Evolutionary conservation across 1,284 basidiomycete species (phyloP), one percentile per base, ranked within the genome.

Genomic region (Cystobasidium sp.): DNA sequence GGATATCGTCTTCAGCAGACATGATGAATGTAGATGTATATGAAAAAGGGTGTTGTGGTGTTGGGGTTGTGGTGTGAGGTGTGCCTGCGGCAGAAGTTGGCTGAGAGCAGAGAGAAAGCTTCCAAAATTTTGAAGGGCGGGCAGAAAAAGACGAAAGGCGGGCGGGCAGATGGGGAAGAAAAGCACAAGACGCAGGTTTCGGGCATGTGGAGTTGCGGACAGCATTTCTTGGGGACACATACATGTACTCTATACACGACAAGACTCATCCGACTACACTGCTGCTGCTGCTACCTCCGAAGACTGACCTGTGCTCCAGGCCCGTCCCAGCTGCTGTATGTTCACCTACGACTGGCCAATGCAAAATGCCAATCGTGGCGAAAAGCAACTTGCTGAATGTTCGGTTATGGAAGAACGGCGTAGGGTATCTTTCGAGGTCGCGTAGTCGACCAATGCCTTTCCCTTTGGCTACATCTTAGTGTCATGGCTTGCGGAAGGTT

Each of bases 1-100:
- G 70, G 53, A 73, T 71, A 71, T 71, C 69, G 61, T 71, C 69
- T 59, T 71, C 69, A 52, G 59, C 69, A 71, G 69, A 71, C 69
- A 71, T 71, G 69, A 43, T 71, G 43, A 18, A 52, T 37, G 59
- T 69, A 56, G 37, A 44, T 37, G 31, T 53, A 16, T 22, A 47
- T 67, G 37, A 39, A 18, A 49, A 20, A 22, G 55, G 24, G 46
- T 22, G 62, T 20, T 44, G 46, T 51, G 41, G 39, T 14, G 56
- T 14, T 41, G 56, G 56, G 39, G 56, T 59, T 12, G 39, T 39
- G 22, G 20, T 9, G 39, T 14, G 37, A 16, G 56, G 37, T 49
- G 56, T 59, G 56, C 56, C 53, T 31, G 8, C 10, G 53, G 10
- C 6, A 56, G 53, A 59, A 22, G 61, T 63, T 63, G 61, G 61